Evolutionary conservation across 1,284 basidiomycete genomes (phyloP), one percentile per base, ranked within the genome.

Genomic region (Trichosporon sp.): DNA sequence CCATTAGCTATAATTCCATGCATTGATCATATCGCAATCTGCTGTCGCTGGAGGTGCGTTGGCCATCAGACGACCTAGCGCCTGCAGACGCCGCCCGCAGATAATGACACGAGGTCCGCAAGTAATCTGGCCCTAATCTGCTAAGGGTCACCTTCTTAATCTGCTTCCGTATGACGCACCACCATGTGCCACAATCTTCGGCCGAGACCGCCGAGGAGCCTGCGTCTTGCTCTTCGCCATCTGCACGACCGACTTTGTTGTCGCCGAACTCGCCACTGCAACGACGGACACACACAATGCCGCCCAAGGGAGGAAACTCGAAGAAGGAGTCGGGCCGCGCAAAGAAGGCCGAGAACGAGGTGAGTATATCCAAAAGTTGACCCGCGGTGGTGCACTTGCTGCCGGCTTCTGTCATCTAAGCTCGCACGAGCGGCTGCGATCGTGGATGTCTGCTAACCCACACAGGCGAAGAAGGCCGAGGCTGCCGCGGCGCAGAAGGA

Each of bases 311-410:
- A 64, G 87, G 85, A 72, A 94, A 92, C 83, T 84, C 90, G 68
- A 95, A 94, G 86, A 93, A 94, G 78, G 92, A 94, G 78, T 81
- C 86, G 32, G 92, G 92, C 2, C 81, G 89, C 57, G 90, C 93
- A 1, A 92, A 92, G 80, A 97, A 97, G 81, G 91, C 92, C 6
- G 94, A 95, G 77, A 95, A 93, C 79, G 92, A 93, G 78, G 84
- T 87, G 23, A 86, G 89, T 84, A 2, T 2, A 2, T 16, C 36
- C 19, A 19, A n/a, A n/a, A n/a, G n/a, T n/a, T n/a, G n/a, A n/a
- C n/a, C n/a, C n/a, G n/a, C n/a, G n/a, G n/a, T n/a, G n/a, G n/a
- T n/a, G n/a, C n/a, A n/a, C n/a, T n/a, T n/a, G n/a, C n/a, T n/a
- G n/a, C n/a, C n/a, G n/a, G n/a, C n/a, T n/a, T n/a, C n/a, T n/a